phyloP scores from a whole-genome alignment of 1,284 basidiomycete species.

The Sparassis latifolia region DNA sequence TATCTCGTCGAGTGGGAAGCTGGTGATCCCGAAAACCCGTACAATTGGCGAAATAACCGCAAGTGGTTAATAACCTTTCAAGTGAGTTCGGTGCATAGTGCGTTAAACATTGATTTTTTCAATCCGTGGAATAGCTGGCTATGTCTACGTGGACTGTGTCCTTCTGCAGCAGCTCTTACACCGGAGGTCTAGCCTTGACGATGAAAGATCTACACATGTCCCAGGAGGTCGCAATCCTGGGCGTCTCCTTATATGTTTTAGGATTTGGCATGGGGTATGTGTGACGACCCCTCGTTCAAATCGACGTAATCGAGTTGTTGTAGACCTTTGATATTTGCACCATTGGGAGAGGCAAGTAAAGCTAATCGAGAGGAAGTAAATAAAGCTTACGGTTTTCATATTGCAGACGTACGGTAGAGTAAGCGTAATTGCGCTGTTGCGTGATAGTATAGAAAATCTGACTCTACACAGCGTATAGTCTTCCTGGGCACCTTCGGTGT shows the following conservation, averaged over 20 bases:
- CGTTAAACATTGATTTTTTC: background rate
- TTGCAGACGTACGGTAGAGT: constrained; percentile 45
- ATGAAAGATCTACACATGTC: constrained; percentile 43
- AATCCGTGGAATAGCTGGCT: constrained; percentile 32
- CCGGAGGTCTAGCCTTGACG: constrained; percentile 45
- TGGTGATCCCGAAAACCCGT: constrained; percentile 54
- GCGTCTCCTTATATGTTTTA: constrained; percentile 56
- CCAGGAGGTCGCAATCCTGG: constrained; percentile 49
- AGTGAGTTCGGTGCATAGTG: constrained; percentile 23
- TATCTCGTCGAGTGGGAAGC: constrained; percentile 52
- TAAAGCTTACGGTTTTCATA: background rate
- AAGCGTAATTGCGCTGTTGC: constrained; percentile 12
- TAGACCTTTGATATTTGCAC: constrained; percentile 57
- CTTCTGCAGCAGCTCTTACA: constrained; percentile 55
- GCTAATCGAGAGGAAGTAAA: background rate
- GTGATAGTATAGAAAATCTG: background rate
- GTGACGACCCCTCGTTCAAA: background rate
- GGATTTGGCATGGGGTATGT: constrained; percentile 33
- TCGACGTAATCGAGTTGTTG: background rate
- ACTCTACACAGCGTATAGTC: constrained; percentile 35
- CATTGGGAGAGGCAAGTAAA: constrained; percentile 46
- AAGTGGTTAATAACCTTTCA: constrained; percentile 53
- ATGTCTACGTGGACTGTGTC: constrained; percentile 51
- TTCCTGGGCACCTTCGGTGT: constrained; percentile 50
- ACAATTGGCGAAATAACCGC: constrained; percentile 46